Evolutionary conservation across 2,329 filamentous ascomycete genomes (phyloP).

Genomic region (Pestalotiopsis sp.): DNA sequence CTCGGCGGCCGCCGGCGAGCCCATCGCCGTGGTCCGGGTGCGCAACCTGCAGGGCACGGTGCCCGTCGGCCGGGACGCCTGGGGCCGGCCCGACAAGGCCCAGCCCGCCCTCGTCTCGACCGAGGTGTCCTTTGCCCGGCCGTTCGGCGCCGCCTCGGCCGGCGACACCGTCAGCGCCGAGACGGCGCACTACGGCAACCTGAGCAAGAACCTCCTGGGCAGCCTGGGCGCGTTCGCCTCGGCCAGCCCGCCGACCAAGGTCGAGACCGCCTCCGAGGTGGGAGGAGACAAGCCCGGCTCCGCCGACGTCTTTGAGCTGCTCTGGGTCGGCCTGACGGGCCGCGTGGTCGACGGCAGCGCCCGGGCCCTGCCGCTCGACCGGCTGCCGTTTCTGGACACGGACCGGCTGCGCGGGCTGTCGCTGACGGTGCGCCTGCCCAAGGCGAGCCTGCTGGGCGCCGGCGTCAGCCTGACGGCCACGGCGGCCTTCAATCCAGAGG

Average conservation of each 20-base stretch:
- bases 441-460: conserved; percentile 68
- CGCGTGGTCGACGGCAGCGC: conserved; percentile 32
- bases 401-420: conserved; percentile 47
- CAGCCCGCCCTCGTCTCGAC: conserved; percentile 68
- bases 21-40: conserved; percentile 59
- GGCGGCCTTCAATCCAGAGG: conserved; percentile 41
- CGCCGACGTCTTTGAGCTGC: conserved; percentile 36
- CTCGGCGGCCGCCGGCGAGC: conserved; percentile 42
- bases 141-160: conserved; percentile 61
- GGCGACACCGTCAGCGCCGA: conserved; percentile 66
- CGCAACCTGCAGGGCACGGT: conserved; percentile 62
- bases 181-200: conserved; percentile 74
- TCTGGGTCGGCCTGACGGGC: conserved; percentile 42
- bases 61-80: conserved; percentile 65
- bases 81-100: conserved; percentile 60
- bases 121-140: conserved; percentile 55
- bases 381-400: conserved; percentile 37
- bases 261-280: conserved; percentile 15
- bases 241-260: background rate
- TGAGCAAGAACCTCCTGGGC: conserved; percentile 66
- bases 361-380: conserved; percentile 30
- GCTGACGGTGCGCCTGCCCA: conserved; percentile 62
- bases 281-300: conserved; percentile 18
- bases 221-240: conserved; percentile 39
- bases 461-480: conserved; percentile 56